Conservation (phyloP, 257 asterid species). For the Jacaranda copaia region DNA sequence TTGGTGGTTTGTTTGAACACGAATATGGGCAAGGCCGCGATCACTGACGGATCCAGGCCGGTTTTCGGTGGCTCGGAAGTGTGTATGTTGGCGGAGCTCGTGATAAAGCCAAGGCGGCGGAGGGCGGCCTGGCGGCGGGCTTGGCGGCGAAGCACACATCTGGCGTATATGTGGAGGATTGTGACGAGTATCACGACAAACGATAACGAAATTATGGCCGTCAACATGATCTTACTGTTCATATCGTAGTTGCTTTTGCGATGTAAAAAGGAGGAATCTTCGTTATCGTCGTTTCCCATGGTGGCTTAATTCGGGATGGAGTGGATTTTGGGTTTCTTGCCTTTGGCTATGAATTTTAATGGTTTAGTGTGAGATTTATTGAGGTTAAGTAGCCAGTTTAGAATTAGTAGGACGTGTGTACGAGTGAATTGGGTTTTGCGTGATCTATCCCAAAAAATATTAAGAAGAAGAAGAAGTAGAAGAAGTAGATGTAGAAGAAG, state of each 20-base stretch:
- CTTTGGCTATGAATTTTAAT: neutral
- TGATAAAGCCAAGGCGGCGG: slow-evolving; percentile 44
- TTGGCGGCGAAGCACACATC: slow-evolving; percentile 72
- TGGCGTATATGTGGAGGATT: slow-evolving; percentile 74
- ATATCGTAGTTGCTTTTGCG: slow-evolving; percentile 32
- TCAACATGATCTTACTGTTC: slow-evolving; percentile 73
- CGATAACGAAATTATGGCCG: slow-evolving; percentile 72
- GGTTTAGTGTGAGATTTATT: neutral
- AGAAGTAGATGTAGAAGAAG: no score
- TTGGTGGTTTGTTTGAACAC: slow-evolving; percentile 35
- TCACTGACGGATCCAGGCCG: slow-evolving; percentile 65
- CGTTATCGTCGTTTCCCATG: slow-evolving; percentile 53
- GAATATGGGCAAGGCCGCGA: slow-evolving; percentile 63
- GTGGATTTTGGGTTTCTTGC: no score
- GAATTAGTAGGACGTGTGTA: neutral
- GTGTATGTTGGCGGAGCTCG: slow-evolving; percentile 38
- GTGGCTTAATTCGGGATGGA: neutral
- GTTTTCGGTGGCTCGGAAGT: slow-evolving; percentile 47
- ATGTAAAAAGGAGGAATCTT: neutral
- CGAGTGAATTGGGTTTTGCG: slow-evolving; percentile 14
- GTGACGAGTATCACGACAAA: slow-evolving; percentile 62
- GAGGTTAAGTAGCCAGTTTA: neutral
- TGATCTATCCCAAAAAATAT: no score
- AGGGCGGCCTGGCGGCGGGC: slow-evolving; percentile 61
- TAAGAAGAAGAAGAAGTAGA: no score